phyloP scores from a whole-genome alignment of 2,329 filamentous ascomycete species.

The Geosmithia putterillii region DNA sequence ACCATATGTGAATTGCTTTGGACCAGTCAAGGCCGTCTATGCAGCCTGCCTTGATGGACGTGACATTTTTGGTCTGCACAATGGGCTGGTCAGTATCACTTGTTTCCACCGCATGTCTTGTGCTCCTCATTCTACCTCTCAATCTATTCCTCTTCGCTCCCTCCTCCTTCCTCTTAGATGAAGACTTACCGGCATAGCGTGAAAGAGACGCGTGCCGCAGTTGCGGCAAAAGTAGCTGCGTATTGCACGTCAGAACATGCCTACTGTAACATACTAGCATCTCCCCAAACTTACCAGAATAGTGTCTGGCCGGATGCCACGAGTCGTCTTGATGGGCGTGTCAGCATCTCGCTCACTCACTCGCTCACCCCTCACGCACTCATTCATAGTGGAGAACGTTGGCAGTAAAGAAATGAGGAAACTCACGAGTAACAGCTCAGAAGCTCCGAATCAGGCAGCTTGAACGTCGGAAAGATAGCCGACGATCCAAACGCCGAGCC shows the following conservation, averaged over 20 bases:
- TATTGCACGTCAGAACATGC: neutral
- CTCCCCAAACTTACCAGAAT: constrained; percentile 35
- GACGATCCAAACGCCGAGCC: constrained; percentile 56
- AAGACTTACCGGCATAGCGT: constrained; percentile 40
- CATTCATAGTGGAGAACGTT: neutral
- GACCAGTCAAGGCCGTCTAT: constrained; percentile 50
- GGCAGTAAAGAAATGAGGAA: neutral
- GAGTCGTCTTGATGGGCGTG: constrained; percentile 29
- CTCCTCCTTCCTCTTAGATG: neutral
- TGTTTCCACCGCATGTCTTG: neutral
- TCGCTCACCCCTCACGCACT: neutral
- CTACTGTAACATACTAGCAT: neutral
- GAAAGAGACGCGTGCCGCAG: constrained; percentile 55
- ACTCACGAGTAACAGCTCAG: constrained; percentile 44
- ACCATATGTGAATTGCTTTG: constrained; percentile 54
- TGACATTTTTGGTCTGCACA: constrained; percentile 39
- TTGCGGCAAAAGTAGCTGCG: constrained; percentile 51
- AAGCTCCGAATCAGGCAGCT: constrained; percentile 33
- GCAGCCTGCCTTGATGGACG: constrained; percentile 56
- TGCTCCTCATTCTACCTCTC: neutral
- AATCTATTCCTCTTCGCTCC: neutral
- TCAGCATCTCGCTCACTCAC: neutral
- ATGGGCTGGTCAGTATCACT: neutral
- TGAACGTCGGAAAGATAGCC: constrained; percentile 58
- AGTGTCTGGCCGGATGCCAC: constrained; percentile 44